phyloP scores from a whole-genome alignment of 2,329 filamentous ascomycete genomes.

The Chalara sp. region DNA sequence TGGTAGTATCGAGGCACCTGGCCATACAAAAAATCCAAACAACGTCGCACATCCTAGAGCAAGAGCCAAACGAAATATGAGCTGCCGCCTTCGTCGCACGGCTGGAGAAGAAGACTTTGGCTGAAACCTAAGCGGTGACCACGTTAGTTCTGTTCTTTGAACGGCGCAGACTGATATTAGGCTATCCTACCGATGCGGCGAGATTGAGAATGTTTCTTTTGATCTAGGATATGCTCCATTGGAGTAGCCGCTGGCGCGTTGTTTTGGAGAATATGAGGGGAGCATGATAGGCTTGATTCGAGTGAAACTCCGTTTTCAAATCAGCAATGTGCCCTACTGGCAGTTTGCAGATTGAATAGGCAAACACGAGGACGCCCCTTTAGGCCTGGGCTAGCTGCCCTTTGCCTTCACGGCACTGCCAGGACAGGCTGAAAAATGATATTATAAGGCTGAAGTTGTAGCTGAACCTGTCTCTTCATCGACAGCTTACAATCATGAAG shows the following conservation, averaged over 20 bases:
- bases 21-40: constrained; percentile 70
- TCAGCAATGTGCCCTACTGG: no score
- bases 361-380: no score
- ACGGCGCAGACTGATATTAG: neutral
- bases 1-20: constrained; percentile 55
- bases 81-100: constrained; percentile 64
- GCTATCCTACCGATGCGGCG: constrained; percentile 69
- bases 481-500: no score
- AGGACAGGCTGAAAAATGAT: no score
- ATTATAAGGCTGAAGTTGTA: no score
- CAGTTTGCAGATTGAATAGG: no score
- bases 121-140: constrained; percentile 60
- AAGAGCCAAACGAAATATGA: constrained; percentile 62
- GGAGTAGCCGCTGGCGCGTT: constrained; percentile 66
- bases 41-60: constrained; percentile 52
- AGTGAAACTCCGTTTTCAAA: no score
- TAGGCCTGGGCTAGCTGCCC: no score
- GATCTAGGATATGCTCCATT: constrained; percentile 70
- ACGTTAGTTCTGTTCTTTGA: constrained; percentile 1
- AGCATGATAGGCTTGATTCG: constrained; percentile 38
- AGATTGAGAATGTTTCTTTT: constrained; percentile 71
- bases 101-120: constrained; percentile 69
- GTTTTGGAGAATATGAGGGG: constrained; percentile 66
- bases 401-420: no score
- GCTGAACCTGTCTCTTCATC: no score